Conservation (phyloP, 2,329 filamentous ascomycete species). For the Aspergillus texensis region DNA sequence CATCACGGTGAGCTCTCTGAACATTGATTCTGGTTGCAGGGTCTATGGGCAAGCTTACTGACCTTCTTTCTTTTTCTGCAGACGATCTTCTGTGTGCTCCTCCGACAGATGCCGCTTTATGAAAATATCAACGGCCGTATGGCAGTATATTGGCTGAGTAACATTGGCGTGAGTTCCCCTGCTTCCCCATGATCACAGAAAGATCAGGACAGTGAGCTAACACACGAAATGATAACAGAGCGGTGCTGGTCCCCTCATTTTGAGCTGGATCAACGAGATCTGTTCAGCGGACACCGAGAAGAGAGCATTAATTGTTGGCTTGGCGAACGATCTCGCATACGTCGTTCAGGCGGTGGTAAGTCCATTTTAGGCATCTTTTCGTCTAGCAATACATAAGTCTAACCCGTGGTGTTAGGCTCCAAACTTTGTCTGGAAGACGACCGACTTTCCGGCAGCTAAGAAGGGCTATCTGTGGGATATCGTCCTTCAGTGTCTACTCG, state of each 20-base stretch:
- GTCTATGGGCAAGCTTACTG: background rate
- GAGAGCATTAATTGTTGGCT: constrained; percentile 34
- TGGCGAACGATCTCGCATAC: constrained; percentile 38
- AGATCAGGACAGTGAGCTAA: no score
- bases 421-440: constrained; percentile 49
- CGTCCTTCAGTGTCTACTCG: constrained; percentile 36
- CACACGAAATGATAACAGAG: constrained; percentile 13
- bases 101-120: constrained; percentile 43
- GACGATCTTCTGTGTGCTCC: constrained; percentile 34
- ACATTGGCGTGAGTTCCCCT: constrained; percentile 34
- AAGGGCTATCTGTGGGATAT: constrained; percentile 44
- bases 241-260: constrained; percentile 42
- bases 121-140: constrained; percentile 39
- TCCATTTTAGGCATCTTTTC: background rate
- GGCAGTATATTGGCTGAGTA: constrained; percentile 42
- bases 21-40: background rate
- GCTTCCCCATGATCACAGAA: no score
- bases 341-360: constrained; percentile 36
- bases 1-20: constrained; percentile 29
- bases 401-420: constrained; percentile 24
- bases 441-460: constrained; percentile 40
- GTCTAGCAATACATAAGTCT: background rate
- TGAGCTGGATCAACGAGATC: constrained; percentile 42
- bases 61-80: constrained; percentile 8
- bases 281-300: constrained; percentile 36